Base-by-base conservation (phyloP, 2,329 filamentous ascomycete genomes). In the Dothideomycetes sp. region DNA sequence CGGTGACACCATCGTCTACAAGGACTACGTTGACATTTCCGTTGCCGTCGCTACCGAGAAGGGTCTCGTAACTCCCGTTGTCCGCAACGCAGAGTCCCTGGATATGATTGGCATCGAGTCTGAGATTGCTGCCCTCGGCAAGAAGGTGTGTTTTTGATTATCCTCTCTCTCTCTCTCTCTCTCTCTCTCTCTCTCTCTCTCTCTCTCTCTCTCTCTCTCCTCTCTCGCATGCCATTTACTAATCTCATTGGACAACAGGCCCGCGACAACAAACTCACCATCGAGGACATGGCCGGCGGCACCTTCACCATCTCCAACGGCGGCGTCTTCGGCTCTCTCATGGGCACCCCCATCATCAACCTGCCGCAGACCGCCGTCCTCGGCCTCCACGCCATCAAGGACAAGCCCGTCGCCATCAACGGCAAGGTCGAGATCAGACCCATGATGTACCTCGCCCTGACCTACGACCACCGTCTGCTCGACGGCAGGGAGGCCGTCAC, bases 361-460 rank as follows among this genome's bases (percentile, higher is more conserved):
- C 72, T 94, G 35, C 89, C 89, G 11, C 89, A 96, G 61, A 89
- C 84, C 44, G 75, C 86, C 42, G 88, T 95, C 8, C 75, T 95
- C 43, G 89, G 89, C 49, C 79, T 95, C 16, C 89, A 98, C 61
- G 87, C 89, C 34, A 95, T 95, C 65, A 98, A 98, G 70, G 87
- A 98, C 40, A 84, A 83, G 55, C 79, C 89, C 3, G 79, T 95
- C 38, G 89, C 75, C 18, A 72, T 96, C 46, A 87, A 96, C 56
- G 91, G 91, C 56, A 93, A 95, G 70, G 72, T 96, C 42, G 88
- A 95, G 63, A 84, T 94, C 52, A 77, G 91, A 50, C 91, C 91
- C 66, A 96, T 98, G 87, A 98, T 98, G 91, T 96, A 94, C 64
- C 76, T 98, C 48, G 91, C 91, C 31, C 73, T 98, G 44, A 98